Conservation (phyloP, 306 rosid species). For the Prunus fruticosa region DNA sequence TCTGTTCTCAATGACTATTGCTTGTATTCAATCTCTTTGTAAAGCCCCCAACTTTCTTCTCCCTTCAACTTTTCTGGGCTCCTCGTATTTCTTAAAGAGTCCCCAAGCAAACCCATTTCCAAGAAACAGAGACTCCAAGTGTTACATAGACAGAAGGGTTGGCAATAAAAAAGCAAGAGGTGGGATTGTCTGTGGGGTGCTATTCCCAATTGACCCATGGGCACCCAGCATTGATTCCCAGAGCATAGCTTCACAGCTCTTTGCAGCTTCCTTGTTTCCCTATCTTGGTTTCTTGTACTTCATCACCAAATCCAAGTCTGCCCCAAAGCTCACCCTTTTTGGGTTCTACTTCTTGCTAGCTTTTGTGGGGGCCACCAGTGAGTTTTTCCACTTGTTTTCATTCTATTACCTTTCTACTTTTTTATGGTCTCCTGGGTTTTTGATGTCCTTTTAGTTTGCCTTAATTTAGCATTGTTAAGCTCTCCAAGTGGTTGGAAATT, state of each 20-base stretch:
- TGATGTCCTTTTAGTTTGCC: not conserved
- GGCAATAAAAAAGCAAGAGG: conserved; percentile 19
- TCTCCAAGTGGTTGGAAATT: not conserved
- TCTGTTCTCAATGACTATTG: conserved; percentile 7
- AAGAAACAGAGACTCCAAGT: conserved; percentile 14
- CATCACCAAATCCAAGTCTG: conserved; percentile 80
- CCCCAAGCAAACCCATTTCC: conserved; percentile 9
- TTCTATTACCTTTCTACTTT: not conserved
- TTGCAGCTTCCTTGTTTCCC: conserved; percentile 79
- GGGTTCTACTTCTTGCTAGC: conserved; percentile 90
- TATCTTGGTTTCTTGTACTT: conserved; percentile 87
- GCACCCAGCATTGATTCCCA: conserved; percentile 77
- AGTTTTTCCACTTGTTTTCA: conserved; percentile 32
- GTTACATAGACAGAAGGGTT: conserved; percentile 7
- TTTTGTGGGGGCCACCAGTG: conserved; percentile 91
- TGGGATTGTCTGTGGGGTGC: conserved; percentile 41
- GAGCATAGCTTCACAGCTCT: conserved; percentile 86
- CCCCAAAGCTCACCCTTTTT: conserved; percentile 88
- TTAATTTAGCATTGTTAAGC: not conserved
- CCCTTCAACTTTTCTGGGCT: conserved; percentile 33
- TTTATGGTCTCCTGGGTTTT: not conserved
- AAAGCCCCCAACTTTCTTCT: conserved; percentile 25
- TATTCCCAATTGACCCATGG: conserved; percentile 87
- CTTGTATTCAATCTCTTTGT: conserved; percentile 22
- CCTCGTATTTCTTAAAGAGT: conserved; percentile 11